These are phyloP conservation scores for Rubroboletus pulcherrimus DNA, from an alignment of 768 basidiomycete genomes.

Conservation along the genomic window DNA sequence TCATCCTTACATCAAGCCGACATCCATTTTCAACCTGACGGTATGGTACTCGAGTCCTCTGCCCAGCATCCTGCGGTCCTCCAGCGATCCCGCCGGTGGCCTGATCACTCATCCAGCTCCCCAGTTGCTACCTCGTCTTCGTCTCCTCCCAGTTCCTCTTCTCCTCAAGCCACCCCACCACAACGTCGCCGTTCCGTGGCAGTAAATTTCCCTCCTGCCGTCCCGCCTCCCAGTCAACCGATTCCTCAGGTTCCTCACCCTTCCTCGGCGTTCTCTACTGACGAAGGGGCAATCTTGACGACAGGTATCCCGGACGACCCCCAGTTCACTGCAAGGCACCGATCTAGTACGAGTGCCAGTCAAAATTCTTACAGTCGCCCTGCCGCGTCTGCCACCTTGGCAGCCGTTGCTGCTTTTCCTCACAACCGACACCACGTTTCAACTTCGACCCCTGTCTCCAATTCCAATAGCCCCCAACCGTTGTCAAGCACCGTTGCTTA, in stretches of 20 bases:
- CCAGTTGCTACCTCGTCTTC: constrained; percentile 33
- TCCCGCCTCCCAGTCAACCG: constrained; percentile 69
- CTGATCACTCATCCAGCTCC: constrained; percentile 21
- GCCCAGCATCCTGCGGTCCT: constrained; percentile 26
- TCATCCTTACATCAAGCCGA: background rate
- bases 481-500: constrained; percentile 23
- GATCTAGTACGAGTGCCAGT: constrained; percentile 36
- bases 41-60: constrained; percentile 31
- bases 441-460: constrained; percentile 22
- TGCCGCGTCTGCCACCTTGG: constrained; percentile 45
- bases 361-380: constrained; percentile 32
- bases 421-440: constrained; percentile 43
- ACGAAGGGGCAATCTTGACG: constrained; percentile 20
- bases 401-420: constrained; percentile 60
- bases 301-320: constrained; percentile 27
- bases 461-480: constrained; percentile 27
- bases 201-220: constrained; percentile 59
- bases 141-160: constrained; percentile 27
- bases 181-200: constrained; percentile 70
- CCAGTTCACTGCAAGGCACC: constrained; percentile 30
- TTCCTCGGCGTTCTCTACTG: constrained; percentile 14
- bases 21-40: constrained; percentile 1
- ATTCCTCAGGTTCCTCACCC: constrained; percentile 62
- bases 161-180: constrained; percentile 25
- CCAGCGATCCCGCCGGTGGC: constrained; percentile 35